Conservation (phyloP, 371 early-diverging fungal species). For the Mortierella sp. region DNA sequence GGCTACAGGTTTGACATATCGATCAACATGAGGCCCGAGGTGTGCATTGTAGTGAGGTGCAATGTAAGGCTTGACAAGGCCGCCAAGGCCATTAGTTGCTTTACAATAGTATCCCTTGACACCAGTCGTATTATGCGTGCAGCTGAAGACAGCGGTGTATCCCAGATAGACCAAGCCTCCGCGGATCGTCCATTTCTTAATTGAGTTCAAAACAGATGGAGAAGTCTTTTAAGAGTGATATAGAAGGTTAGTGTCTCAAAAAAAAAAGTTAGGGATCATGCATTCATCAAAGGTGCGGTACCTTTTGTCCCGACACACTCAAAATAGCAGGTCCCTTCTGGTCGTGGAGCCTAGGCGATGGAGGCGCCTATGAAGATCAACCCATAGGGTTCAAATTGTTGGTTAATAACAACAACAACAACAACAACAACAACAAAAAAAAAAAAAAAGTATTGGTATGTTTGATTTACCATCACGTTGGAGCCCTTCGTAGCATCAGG, state of each 20-base stretch:
- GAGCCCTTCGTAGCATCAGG: neutral
- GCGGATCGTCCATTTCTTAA: constrained; percentile 48
- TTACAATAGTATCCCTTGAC: constrained; percentile 50
- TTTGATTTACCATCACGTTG: constrained; percentile 9
- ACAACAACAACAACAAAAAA: neutral
- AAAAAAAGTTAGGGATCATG: neutral
- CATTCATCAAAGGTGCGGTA: neutral
- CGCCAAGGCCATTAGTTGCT: constrained; percentile 42
- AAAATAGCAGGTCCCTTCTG: constrained; percentile 53
- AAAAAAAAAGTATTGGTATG: neutral
- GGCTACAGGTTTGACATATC: constrained; percentile 40
- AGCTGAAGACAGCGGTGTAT: constrained; percentile 50
- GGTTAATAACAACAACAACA: neutral
- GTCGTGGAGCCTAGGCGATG: constrained; percentile 52
- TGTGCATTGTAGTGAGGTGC: constrained; percentile 46
- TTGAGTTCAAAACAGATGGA: neutral
- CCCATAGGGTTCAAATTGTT: neutral
- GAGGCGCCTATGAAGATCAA: constrained; percentile 29
- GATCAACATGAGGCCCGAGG: constrained; percentile 50
- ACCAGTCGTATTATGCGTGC: constrained; percentile 37
- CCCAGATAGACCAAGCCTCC: constrained; percentile 46
- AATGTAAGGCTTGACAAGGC: constrained; percentile 35
- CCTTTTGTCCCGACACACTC: constrained; percentile 29
- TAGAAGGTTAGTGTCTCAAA: neutral
- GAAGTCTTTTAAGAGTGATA: constrained; percentile 14